Evolutionary conservation across 768 basidiomycete genomes (phyloP).

Genomic region (Naganishia kalamii): DNA sequence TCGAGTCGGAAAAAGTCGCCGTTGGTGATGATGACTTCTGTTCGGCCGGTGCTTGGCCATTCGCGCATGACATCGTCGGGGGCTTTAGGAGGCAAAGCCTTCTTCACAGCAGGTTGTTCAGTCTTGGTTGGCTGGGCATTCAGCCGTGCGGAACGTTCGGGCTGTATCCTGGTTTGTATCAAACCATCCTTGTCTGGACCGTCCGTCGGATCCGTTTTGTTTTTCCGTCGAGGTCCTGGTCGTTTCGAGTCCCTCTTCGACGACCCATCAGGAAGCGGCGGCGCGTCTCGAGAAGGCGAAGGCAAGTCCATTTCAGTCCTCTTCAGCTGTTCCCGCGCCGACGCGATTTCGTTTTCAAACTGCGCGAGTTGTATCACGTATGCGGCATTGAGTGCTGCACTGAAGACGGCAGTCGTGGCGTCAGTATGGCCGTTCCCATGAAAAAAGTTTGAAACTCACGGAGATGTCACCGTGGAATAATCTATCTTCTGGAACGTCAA

Average conservation of each 20-base stretch:
- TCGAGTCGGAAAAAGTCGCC: constrained; percentile 68
- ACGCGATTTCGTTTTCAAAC: no score
- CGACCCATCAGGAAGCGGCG: no score
- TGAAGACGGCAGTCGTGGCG: no score
- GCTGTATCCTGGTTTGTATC: not conserved
- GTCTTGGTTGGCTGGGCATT: not conserved
- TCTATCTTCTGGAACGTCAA: no score
- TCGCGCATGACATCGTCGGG: constrained; percentile 20
- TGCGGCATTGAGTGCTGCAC: no score
- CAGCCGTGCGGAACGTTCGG: not conserved
- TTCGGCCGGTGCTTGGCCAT: constrained; percentile 34
- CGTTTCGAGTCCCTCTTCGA: not conserved
- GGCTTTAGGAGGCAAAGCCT: not conserved
- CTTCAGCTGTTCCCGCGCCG: no score
- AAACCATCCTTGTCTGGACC: not conserved
- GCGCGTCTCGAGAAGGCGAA: no score
- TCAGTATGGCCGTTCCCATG: no score
- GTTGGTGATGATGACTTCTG: constrained; percentile 63
- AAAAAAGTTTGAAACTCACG: no score
- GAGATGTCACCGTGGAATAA: no score
- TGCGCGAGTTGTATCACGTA: no score
- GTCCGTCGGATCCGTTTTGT: not conserved
- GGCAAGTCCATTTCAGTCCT: no score
- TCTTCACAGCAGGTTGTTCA: not conserved
- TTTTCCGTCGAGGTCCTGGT: not conserved